Conservation (phyloP, 768 basidiomycete genomes). For the Aureoboletus auriporus region DNA sequence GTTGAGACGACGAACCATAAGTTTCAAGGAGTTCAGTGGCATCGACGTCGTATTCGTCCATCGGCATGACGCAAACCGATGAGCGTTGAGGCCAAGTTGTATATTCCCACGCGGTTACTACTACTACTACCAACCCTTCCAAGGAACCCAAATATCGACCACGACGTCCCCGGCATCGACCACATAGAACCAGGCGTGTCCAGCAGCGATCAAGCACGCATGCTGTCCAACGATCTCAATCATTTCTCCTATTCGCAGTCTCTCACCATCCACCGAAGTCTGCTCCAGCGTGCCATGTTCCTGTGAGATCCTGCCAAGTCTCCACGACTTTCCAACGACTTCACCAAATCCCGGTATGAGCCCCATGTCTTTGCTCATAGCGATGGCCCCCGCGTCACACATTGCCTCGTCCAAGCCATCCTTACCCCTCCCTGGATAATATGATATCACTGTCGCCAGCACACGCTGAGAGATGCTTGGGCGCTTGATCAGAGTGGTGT, state of each 20-base stretch:
- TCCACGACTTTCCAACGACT: slow-evolving; percentile 63
- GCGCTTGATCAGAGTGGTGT: slow-evolving; percentile 61
- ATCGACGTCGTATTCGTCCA: slow-evolving; percentile 69
- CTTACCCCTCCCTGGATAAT: slow-evolving; percentile 65
- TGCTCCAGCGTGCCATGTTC: slow-evolving; percentile 74
- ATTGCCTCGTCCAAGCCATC: slow-evolving; percentile 68
- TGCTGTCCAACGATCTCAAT: slow-evolving; percentile 81
- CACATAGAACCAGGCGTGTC: slow-evolving; percentile 80
- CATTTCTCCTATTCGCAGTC: slow-evolving; percentile 52
- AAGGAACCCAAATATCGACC: slow-evolving; percentile 83
- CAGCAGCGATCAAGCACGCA: slow-evolving; percentile 79
- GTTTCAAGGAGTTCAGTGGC: slow-evolving; percentile 93
- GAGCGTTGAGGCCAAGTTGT: neutral
- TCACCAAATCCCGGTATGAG: slow-evolving; percentile 69
- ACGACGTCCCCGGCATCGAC: slow-evolving; percentile 64
- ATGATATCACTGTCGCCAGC: slow-evolving; percentile 71
- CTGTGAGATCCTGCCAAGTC: slow-evolving; percentile 61
- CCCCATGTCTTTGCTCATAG: slow-evolving; percentile 85
- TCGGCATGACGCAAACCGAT: slow-evolving; percentile 27
- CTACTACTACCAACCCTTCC: slow-evolving; percentile 76
- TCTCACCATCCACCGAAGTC: slow-evolving; percentile 16
- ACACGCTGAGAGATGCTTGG: slow-evolving; percentile 63
- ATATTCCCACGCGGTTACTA: slow-evolving; percentile 20
- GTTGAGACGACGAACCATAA: slow-evolving; percentile 58
- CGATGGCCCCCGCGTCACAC: slow-evolving; percentile 82